Base-by-base conservation (phyloP, 2,329 filamentous ascomycete species). In the Davidsoniella eucalypti region DNA sequence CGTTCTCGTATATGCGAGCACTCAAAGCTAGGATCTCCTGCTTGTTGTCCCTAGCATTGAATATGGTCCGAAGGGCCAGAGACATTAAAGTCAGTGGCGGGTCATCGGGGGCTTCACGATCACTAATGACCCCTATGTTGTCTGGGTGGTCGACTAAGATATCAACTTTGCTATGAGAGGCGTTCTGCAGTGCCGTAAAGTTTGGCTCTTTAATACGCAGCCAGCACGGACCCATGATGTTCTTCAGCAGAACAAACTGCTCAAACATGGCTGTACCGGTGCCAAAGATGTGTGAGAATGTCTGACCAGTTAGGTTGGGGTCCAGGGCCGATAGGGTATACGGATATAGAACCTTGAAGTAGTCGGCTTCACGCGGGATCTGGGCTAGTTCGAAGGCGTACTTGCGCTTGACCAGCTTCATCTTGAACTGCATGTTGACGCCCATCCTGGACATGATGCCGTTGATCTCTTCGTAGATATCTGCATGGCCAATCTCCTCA, bases 141-240 rank as follows among this genome's bases (percentile, higher is more conserved):
- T 82, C 80, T 1, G 92, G 90, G 55, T 87, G 83, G 36, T 76
- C 74, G 44, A 87, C 83, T 58, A 84, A 75, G 45, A 94, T 80
- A 65, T 98, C 92, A 9, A 98, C 77, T 65, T 95, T 96, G 71
- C 92, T 95, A 76, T 93, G 92, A 0, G 92, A 98, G 9, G 87
- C 84, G 58, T 95, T 95, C 64, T 87, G 90, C 57, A 96, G 73
- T 5, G 83, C 72, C 16, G 75, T 74, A 61, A 94, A 95, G 62
- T 95, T 81, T 26, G 84, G 84, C 56, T 84, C 82, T 56, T 87
- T 76, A 50, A 98, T 92, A 61, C 82, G 88, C 43, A 98, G 75
- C 92, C 92, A 98, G 63, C 92, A 96, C 26, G 92, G 92, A 1
- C 92, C 92, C 90, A 95, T 98, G 58, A 98, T 85, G 61, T 94